Percentiles rank a stretch among this genome's conserved stretches.
phyloP scores from a whole-genome alignment of 805 yeast genomes.

The Candida berthetii region DNA sequence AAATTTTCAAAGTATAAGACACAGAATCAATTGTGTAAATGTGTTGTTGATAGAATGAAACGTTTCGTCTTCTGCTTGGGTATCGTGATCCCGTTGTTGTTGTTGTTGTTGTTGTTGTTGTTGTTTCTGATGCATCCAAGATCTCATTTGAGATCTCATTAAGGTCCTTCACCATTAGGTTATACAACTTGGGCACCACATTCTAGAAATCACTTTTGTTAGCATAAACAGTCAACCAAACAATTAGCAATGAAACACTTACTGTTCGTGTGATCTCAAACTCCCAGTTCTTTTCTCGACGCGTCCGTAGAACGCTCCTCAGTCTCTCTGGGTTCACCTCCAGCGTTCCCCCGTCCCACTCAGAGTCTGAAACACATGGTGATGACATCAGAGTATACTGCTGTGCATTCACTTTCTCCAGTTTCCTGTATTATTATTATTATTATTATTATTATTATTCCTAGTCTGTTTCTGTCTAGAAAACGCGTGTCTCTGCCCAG shows the following conservation, averaged over 20 bases:
- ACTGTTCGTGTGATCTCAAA: slow-evolving; percentile 2
- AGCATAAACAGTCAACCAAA: neutral
- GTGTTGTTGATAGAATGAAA: slow-evolving; percentile 17
- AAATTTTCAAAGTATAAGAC: slow-evolving; percentile 10
- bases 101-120: neutral
- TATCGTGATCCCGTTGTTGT: neutral
- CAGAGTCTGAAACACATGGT: slow-evolving; percentile 7
- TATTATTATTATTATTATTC: no score
- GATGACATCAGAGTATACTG: neutral
- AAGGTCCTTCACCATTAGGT: neutral
- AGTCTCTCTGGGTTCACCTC: neutral
- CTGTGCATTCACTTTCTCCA: neutral
- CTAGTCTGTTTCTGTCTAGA: neutral
- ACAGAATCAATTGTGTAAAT: slow-evolving; percentile 20
- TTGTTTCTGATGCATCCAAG: neutral
- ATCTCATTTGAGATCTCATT: neutral
- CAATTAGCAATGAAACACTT: slow-evolving; percentile 1
- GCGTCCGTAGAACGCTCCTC: neutral
- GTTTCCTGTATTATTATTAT: no score
- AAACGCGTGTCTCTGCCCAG: neutral
- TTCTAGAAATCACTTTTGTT: neutral
- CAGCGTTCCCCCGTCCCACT: slow-evolving; percentile 8
- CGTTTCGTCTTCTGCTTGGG: slow-evolving; percentile 6
- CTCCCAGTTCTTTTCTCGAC: neutral
- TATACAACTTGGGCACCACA: neutral